Conservation (phyloP, 2,329 filamentous ascomycete species). For the Cladosporium sp. region DNA sequence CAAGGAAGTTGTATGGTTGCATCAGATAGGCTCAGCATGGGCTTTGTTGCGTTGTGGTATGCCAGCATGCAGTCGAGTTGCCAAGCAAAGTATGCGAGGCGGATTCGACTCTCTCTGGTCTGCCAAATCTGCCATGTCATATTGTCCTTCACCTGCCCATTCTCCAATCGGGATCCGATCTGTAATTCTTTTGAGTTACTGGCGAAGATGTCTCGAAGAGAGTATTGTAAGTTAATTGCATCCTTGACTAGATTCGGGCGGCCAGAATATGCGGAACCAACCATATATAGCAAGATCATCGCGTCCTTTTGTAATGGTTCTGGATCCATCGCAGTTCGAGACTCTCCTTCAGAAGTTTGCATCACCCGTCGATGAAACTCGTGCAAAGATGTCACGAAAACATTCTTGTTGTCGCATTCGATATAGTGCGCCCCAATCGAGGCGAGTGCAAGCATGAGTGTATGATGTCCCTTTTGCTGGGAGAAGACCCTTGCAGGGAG, state of each 20-base stretch:
- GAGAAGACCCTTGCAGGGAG: neutral
- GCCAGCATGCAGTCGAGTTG: constrained; percentile 12
- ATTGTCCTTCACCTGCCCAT: neutral
- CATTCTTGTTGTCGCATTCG: neutral
- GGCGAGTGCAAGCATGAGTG: neutral
- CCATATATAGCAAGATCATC: neutral
- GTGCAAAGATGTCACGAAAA: constrained; percentile 13
- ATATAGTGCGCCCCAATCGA: neutral
- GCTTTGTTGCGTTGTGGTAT: constrained; percentile 16
- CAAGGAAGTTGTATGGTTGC: constrained; percentile 23
- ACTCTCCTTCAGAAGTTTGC: neutral
- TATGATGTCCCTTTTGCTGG: neutral
- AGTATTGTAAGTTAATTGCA: too few species aligned
- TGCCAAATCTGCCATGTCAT: neutral
- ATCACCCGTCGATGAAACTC: constrained; percentile 15
- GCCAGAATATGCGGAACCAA: neutral
- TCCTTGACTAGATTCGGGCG: too few species aligned
- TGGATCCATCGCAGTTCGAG: neutral
- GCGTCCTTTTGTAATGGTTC: neutral
- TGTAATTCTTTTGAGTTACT: too few species aligned
- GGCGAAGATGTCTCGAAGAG: too few species aligned
- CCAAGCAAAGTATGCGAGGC: constrained; percentile 25
- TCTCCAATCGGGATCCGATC: too few species aligned
- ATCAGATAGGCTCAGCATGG: constrained; percentile 19
- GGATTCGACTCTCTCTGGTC: neutral